These are phyloP conservation scores for Suhomyces anneliseae DNA, from an alignment of 1,139 yeast genomes.

Conservation along the genomic window DNA sequence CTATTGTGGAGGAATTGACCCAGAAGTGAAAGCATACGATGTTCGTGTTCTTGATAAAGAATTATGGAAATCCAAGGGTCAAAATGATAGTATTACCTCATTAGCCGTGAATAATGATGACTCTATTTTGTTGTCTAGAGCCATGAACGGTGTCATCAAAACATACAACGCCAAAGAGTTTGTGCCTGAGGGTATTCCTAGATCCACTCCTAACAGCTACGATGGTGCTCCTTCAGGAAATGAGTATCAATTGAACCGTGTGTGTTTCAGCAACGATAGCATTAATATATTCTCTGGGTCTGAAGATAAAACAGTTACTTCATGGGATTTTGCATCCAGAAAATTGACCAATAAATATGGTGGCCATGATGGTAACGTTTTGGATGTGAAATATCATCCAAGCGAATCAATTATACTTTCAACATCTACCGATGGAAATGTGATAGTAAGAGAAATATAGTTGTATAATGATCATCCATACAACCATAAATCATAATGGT, in stretches of 20 bases:
- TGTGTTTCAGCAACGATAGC: constrained; percentile 42
- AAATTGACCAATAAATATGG: constrained; percentile 46
- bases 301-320: constrained; percentile 55
- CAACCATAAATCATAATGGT: too few relatives aligned
- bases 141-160: constrained; percentile 57
- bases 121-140: constrained; percentile 51
- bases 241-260: constrained; percentile 54
- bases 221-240: constrained; percentile 61
- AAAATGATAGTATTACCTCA: constrained; percentile 51
- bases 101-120: constrained; percentile 51
- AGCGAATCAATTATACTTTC: constrained; percentile 50
- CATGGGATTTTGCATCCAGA: constrained; percentile 62
- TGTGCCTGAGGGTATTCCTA: constrained; percentile 34
- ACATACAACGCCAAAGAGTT: constrained; percentile 55
- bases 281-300: constrained; percentile 57
- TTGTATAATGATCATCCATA: too few relatives aligned
- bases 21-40: constrained; percentile 60
- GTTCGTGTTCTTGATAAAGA: constrained; percentile 38
- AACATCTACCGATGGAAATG: too few relatives aligned
- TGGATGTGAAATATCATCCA: constrained; percentile 56
- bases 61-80: constrained; percentile 49
- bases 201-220: constrained; percentile 47
- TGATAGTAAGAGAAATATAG: constrained; percentile 20
- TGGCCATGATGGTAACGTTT: constrained; percentile 64
- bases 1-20: constrained; percentile 69